Evolutionary conservation across 257 asterid genomes (phyloP).

Genomic region (Misopates orontium): DNA sequence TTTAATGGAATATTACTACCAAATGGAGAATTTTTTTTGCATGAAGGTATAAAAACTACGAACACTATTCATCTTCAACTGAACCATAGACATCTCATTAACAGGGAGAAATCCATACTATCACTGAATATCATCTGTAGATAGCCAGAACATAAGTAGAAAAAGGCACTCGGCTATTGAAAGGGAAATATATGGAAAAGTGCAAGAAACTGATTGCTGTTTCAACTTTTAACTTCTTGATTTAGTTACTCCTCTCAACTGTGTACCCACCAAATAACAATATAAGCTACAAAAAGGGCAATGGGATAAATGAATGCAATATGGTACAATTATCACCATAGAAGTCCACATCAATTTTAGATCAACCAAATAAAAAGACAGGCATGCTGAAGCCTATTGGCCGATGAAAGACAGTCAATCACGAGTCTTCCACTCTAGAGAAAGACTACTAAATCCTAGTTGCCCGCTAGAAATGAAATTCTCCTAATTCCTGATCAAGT

Average conservation of each 20-base stretch:
- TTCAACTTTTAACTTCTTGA: constrained; percentile 9
- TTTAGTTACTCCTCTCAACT: neutral
- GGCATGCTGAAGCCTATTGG: neutral
- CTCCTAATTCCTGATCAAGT: constrained; percentile 7
- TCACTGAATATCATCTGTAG: neutral
- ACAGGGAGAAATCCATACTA: neutral
- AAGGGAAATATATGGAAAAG: neutral
- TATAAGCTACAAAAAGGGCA: constrained; percentile 7
- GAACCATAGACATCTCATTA: constrained; percentile 4
- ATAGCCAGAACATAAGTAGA: constrained; percentile 1
- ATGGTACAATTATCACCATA: constrained; percentile 7
- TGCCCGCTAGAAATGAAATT: constrained; percentile 7
- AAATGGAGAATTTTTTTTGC: too few relatives aligned
- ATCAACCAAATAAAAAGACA: neutral
- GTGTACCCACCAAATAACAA: constrained; percentile 10
- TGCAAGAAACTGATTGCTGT: constrained; percentile 11
- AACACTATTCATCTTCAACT: constrained; percentile 3
- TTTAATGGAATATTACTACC: too few relatives aligned
- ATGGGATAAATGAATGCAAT: neutral
- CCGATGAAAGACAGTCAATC: neutral
- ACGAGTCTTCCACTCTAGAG: neutral
- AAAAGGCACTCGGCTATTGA: constrained; percentile 13
- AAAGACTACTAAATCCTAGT: neutral
- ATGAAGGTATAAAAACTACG: constrained; percentile 1
- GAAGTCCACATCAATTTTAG: constrained; percentile 22